phyloP scores from a whole-genome alignment of 257 asterid species.

The Nyctanthes arbortristis region DNA sequence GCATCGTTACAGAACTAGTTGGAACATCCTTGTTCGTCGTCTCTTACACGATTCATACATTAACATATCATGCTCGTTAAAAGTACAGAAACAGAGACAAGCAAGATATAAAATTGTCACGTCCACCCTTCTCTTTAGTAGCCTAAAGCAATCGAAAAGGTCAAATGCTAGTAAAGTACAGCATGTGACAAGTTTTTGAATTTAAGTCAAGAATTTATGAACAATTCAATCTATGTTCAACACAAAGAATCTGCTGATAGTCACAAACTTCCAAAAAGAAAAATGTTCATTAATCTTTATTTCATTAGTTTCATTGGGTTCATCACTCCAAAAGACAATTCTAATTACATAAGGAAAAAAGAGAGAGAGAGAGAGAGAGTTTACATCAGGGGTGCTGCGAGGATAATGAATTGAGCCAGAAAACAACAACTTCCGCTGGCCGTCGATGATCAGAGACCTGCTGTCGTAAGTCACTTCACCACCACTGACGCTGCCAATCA shows the following conservation, averaged over 20 bases:
- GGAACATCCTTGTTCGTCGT: background rate
- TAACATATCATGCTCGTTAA: background rate
- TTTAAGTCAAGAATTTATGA: background rate
- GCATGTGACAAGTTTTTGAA: background rate
- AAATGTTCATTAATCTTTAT: background rate
- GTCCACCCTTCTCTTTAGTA: too few relatives aligned
- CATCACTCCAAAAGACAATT: background rate
- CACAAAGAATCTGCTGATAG: background rate
- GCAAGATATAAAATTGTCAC: background rate
- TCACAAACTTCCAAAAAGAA: too few relatives aligned
- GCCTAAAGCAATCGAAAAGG: too few relatives aligned
- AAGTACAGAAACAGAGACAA: background rate
- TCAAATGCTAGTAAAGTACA: background rate
- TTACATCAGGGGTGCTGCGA: slow-evolving; percentile 83
- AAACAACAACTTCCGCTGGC: slow-evolving; percentile 65
- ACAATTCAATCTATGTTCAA: too few relatives aligned
- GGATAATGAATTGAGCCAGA: slow-evolving; percentile 95
- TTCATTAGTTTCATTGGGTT: background rate
- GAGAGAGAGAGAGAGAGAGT: slow-evolving; percentile 17
- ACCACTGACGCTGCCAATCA: slow-evolving; percentile 28
- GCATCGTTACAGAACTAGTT: background rate
- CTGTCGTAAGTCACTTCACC: slow-evolving; percentile 64
- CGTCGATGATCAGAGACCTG: slow-evolving; percentile 65
- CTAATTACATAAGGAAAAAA: background rate
- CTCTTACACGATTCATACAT: background rate